phyloP scores from a whole-genome alignment of 306 rosid species.

The Trifolium repens region DNA sequence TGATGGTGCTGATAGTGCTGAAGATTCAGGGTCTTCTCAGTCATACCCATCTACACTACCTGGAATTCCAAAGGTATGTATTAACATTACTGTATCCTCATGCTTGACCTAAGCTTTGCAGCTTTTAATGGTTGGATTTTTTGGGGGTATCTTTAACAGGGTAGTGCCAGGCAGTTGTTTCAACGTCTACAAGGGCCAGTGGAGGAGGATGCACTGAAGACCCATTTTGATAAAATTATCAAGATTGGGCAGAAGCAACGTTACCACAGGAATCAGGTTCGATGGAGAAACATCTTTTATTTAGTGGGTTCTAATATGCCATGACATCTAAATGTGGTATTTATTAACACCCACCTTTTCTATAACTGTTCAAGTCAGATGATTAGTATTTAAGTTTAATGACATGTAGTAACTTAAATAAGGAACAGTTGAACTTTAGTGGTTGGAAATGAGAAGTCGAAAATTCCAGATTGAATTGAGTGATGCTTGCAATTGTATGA shows the following conservation, averaged over 20 bases:
- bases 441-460: neutral
- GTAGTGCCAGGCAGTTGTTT: conserved; percentile 98
- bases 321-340: conserved; percentile 13
- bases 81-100: conserved; percentile 11
- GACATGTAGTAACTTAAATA: conserved; percentile 9
- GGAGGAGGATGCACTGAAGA: conserved; percentile 94
- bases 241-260: conserved; percentile 88
- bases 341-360: neutral
- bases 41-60: conserved; percentile 97
- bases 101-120: conserved; percentile 32
- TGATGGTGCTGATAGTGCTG: conserved; percentile 99
- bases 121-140: conserved; percentile 34
- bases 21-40: conserved; percentile 98
- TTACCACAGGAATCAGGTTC: conserved; percentile 82
- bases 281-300: conserved; percentile 36
- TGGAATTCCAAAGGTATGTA: conserved; percentile 95
- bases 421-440: neutral
- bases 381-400: conserved; percentile 15
- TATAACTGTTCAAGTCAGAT: conserved; percentile 21
- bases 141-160: conserved; percentile 61
- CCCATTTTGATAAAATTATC: conserved; percentile 92
- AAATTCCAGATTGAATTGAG: conserved; percentile 13
- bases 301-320: conserved; percentile 27
- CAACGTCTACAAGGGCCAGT: conserved; percentile 93
- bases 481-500: conserved; percentile 23